Percentiles rank a stretch among this genome's conserved stretches.
Conservation (phyloP, 306 rosid genomes). For the Trifolium pratense region DNA sequence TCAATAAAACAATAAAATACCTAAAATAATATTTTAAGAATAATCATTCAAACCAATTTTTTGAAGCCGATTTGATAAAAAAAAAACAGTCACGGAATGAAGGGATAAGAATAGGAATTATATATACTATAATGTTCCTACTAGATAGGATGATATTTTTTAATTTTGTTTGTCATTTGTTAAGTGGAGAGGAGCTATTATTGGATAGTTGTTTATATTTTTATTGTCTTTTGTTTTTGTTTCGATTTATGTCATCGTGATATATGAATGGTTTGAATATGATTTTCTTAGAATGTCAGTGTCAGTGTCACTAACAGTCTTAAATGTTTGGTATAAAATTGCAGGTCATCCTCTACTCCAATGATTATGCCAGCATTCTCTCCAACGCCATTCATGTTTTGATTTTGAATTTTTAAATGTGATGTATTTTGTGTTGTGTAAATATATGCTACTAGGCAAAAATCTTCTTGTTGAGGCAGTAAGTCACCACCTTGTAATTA, state of each 20-base stretch:
- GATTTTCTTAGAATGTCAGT: not conserved
- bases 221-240: not conserved
- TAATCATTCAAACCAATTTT: too few relatives aligned
- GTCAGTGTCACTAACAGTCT: not conserved
- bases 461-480: not conserved
- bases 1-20: too few relatives aligned
- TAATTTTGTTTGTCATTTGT: not conserved
- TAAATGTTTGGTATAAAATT: slow-evolving; percentile 3
- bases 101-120: too few relatives aligned
- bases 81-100: too few relatives aligned
- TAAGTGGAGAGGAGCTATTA: not conserved
- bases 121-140: too few relatives aligned
- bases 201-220: not conserved
- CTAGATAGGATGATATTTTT: not conserved
- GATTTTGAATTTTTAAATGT: slow-evolving; percentile 53
- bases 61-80: too few relatives aligned
- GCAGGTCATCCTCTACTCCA: slow-evolving; percentile 50
- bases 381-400: slow-evolving; percentile 71
- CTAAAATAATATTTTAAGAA: too few relatives aligned
- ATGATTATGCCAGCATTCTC: slow-evolving; percentile 57
- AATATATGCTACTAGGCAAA: slow-evolving; percentile 7
- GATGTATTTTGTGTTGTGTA: not conserved
- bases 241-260: not conserved
- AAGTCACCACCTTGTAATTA: not conserved
- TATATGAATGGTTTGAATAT: slow-evolving; percentile 15